A percentile compares a stretch with the other conserved stretches of the same genome.
Evolutionary conservation across 2,329 filamentous ascomycete genomes (phyloP).

Genomic region (Trichophyton rubrum): DNA sequence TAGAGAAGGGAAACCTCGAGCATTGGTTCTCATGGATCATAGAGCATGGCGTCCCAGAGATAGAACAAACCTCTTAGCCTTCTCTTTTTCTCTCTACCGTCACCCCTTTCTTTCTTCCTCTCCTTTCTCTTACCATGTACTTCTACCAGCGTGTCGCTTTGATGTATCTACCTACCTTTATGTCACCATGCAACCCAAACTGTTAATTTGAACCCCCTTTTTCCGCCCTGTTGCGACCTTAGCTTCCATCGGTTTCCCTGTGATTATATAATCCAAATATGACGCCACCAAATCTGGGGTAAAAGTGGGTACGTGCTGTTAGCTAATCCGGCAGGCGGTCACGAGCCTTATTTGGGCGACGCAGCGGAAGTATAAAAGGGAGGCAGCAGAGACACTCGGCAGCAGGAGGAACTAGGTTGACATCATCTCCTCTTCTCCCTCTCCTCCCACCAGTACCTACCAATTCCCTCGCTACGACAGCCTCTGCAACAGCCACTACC

Average conservation of each 20-base stretch:
- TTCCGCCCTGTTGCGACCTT: background rate
- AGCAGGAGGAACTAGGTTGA: background rate
- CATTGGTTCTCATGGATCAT: constrained; percentile 49
- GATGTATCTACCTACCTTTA: background rate
- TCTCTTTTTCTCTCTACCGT: too few species aligned
- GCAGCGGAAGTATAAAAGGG: background rate
- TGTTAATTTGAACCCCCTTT: background rate
- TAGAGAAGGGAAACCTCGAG: constrained; percentile 56
- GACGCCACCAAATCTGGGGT: constrained; percentile 1
- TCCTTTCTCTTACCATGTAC: background rate
- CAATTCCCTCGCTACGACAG: background rate
- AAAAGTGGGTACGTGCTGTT: background rate
- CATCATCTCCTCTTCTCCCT: background rate
- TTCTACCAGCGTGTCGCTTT: background rate
- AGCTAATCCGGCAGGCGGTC: constrained; percentile 1
- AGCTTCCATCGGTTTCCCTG: background rate
- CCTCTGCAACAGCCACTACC: background rate
- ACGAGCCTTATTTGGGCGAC: background rate
- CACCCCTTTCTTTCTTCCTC: background rate
- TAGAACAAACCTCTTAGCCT: background rate
- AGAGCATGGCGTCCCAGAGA: constrained; percentile 10
- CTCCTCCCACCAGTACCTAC: background rate
- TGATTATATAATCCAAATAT: background rate
- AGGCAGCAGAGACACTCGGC: background rate
- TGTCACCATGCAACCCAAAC: background rate